Evolutionary conservation across 768 basidiomycete species (phyloP), one percentile per base, ranked within the genome.

Genomic region (Strobilomyces confusus): DNA sequence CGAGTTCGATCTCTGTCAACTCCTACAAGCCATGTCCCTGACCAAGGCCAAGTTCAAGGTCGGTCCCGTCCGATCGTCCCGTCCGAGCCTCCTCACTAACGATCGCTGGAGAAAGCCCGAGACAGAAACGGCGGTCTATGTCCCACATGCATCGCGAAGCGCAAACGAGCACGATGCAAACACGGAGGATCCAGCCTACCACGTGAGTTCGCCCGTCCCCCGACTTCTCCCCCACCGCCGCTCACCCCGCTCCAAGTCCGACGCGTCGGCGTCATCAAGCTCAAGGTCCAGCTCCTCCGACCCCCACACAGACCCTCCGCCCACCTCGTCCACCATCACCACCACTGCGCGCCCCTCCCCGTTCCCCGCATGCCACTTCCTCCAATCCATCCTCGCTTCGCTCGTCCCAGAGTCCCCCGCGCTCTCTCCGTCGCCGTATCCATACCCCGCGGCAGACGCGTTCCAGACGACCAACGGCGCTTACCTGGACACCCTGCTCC

Each of bases 401-500:
- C 65, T 86, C 68, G 78, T 77, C 60, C 73, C 68, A 41, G 69
- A 64, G 9, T 69, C 69, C 36, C 68, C 64, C 69, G 70, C 50
- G 22, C 70, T 69, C 56, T 71, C 56, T 45, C 69, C 69, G 0
- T 64, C 26, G 6, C 69, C 69, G 1, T 70, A 69, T 45, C 69
- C 69, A 0, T 70, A 70, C 19, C 69, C 68, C 58, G 51, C 45
- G 12, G 51, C 65, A 51, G 67, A 58, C 44, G 60, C 54, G 9
- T 70, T 75, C 54, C 68, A 69, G 60, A 88, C 84, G 51, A 86
- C 84, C 44, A 77, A 79, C 71, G 87, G 87, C 61, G 86, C 80
- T 54, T 91, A 89, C 63, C 79, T 91, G 69, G 88, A 91, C 63
- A 76, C 79, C 48, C 83, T 91, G 61, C 87, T 89, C 70, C 81